These are phyloP conservation scores for Thozetella sp. DNA, from an alignment of 495 filamentous ascomycete species.

Conservation along the genomic window DNA sequence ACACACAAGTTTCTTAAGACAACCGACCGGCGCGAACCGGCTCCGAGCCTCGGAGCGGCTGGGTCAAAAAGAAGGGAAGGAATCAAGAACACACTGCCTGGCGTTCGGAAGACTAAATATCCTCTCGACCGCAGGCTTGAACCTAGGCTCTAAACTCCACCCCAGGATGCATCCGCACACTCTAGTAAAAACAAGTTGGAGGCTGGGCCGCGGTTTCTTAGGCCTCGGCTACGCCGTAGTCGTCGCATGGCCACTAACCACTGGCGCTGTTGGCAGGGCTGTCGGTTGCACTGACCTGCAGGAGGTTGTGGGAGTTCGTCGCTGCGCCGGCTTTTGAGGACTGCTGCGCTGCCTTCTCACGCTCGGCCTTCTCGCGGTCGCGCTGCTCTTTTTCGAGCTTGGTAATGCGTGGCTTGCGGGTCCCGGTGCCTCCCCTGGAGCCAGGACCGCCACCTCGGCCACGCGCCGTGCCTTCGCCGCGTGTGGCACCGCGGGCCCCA, in stretches of 20 bases:
- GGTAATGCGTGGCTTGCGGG: slow-evolving; percentile 76
- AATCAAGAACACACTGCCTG: no score
- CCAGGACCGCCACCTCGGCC: slow-evolving; percentile 70
- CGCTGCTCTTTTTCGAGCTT: slow-evolving; percentile 80
- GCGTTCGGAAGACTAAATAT: no score
- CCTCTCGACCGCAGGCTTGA: no score
- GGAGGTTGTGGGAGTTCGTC: not conserved
- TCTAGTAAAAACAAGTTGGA: no score
- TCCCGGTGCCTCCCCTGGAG: slow-evolving; percentile 73
- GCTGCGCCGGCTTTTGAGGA: not conserved
- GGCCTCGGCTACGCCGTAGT: not conserved
- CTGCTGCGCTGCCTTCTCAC: slow-evolving; percentile 32
- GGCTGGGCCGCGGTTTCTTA: not conserved
- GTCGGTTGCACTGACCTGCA: not conserved
- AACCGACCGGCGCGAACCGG: no score
- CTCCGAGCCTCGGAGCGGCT: no score
- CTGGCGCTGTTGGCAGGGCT: slow-evolving; percentile 2
- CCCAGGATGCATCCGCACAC: no score
- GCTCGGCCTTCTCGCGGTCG: slow-evolving; percentile 57
- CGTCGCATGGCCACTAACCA: not conserved
- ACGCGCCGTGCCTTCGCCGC: slow-evolving; percentile 43
- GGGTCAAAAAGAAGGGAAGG: no score
- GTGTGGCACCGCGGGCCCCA: slow-evolving; percentile 33
- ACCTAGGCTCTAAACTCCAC: no score
- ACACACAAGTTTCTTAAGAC: no score